Evolutionary conservation across 1,284 basidiomycete genomes (phyloP).

Genomic region (Coniferiporia sulphurascens): DNA sequence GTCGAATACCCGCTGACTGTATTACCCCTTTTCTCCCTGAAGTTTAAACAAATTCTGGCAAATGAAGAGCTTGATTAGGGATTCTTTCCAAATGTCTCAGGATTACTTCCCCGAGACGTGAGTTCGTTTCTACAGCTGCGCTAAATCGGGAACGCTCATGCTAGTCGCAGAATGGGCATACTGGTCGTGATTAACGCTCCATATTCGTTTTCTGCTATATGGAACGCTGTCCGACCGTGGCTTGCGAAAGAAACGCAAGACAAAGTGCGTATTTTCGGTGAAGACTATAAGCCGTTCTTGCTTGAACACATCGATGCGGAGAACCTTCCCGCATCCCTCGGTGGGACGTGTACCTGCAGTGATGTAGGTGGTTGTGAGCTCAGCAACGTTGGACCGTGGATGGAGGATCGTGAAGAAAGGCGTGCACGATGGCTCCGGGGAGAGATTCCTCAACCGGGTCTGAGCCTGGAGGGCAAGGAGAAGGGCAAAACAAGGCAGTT

Average conservation of each 20-base stretch:
- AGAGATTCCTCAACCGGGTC: conserved; percentile 9
- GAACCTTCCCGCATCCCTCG: conserved; percentile 38
- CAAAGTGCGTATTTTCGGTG: conserved; percentile 59
- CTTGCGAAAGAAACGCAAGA: conserved; percentile 63
- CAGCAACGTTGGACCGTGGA: conserved; percentile 65
- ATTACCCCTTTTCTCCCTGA: not conserved
- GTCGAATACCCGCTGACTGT: not conserved
- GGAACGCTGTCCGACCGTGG: conserved; percentile 64
- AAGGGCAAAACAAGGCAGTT: not conserved
- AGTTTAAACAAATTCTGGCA: conserved; percentile 70
- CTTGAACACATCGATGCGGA: conserved; percentile 54
- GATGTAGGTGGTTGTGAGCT: conserved; percentile 51
- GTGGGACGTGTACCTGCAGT: conserved; percentile 51
- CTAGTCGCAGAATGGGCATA: conserved; percentile 53
- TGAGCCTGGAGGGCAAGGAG: conserved; percentile 11
- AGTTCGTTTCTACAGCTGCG: conserved; percentile 21
- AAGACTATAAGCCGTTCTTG: conserved; percentile 50
- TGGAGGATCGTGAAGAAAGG: conserved; percentile 51
- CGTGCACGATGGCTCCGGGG: conserved; percentile 33
- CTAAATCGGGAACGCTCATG: conserved; percentile 1
- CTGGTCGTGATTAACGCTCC: conserved; percentile 67
- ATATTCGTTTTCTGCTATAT: conserved; percentile 63
- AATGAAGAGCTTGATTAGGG: conserved; percentile 54
- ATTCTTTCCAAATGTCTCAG: conserved; percentile 66
- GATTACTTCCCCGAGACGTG: conserved; percentile 75